These are phyloP conservation scores for Vitis rupestris DNA, from an alignment of 164 flowering plant genomes.

Conservation along the genomic window DNA sequence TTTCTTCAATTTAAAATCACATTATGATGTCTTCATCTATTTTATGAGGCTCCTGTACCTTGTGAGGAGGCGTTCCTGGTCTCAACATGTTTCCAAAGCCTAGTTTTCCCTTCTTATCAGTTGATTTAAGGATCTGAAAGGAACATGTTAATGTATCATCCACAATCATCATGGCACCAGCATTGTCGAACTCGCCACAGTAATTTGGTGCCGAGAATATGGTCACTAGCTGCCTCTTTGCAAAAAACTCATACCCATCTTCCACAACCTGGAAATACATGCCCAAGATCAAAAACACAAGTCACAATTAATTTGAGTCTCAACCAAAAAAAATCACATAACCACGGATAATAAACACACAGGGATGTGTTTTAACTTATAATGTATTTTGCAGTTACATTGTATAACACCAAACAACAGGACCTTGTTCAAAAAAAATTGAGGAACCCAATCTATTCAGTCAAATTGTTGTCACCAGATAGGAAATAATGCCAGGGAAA, in stretches of 20 bases:
- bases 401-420: too few relatives aligned
- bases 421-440: too few relatives aligned
- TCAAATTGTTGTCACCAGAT: too few relatives aligned
- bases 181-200: constrained; percentile 64
- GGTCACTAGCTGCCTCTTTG: constrained; percentile 49
- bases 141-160: constrained; percentile 55
- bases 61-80: constrained; percentile 57
- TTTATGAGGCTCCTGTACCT: constrained; percentile 26
- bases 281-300: background rate
- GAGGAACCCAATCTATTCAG: too few relatives aligned
- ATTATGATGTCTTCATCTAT: background rate
- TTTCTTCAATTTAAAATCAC: too few relatives aligned
- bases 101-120: constrained; percentile 48
- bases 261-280: constrained; percentile 51
- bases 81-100: constrained; percentile 39
- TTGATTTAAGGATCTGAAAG: constrained; percentile 53
- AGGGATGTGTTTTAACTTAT: too few relatives aligned
- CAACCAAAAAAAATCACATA: background rate
- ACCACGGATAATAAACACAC: too few relatives aligned
- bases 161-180: constrained; percentile 65
- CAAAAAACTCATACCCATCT: constrained; percentile 69
- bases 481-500: too few relatives aligned
- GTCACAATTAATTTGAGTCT: background rate
- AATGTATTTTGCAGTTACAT: too few relatives aligned
- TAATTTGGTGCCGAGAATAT: constrained; percentile 61